These are phyloP conservation scores for Aurifilum marmelostoma DNA, from an alignment of 2,329 filamentous ascomycete species.

Conservation along the genomic window DNA sequence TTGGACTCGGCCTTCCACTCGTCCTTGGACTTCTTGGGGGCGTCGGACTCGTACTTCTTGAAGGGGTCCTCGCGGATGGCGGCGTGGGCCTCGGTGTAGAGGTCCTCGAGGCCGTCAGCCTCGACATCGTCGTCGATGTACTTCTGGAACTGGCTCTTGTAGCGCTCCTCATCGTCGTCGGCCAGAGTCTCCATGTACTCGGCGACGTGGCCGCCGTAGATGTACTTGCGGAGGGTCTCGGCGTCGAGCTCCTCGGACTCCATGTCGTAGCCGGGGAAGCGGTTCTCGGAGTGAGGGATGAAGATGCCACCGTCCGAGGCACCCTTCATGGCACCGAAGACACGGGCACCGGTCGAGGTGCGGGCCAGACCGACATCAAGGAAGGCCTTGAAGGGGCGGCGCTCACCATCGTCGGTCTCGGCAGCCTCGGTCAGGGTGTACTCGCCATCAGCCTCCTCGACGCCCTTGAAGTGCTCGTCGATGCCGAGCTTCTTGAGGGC, in stretches of 20 bases:
- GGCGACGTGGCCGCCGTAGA: constrained; percentile 95
- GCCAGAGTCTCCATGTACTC: constrained; percentile 99
- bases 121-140: constrained; percentile 98
- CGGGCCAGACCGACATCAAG: constrained; percentile 97
- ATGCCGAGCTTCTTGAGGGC: constrained; percentile 96
- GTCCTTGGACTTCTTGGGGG: constrained; percentile 93
- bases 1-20: constrained; percentile 94
- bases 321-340: constrained; percentile 99
- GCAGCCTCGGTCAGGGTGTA: constrained; percentile 93
- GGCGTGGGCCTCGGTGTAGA: constrained; percentile 93
- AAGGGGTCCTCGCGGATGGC: constrained; percentile 97
- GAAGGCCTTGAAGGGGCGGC: constrained; percentile 99
- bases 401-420: constrained; percentile 87
- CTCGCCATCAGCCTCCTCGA: constrained; percentile 96
- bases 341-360: constrained; percentile 96
- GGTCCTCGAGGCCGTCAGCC: constrained; percentile 94
- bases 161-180: constrained; percentile 99
- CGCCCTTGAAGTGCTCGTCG: constrained; percentile 89
- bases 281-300: constrained; percentile 98
- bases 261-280: constrained; percentile 98
- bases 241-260: constrained; percentile 97
- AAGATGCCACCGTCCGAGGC: constrained; percentile 97
- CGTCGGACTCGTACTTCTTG: constrained; percentile 81
- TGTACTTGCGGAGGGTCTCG: constrained; percentile 98
- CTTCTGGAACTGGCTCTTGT: constrained; percentile 96